Evolutionary conservation across 2,329 filamentous ascomycete species (phyloP), one percentile per base, ranked within the genome.

Genomic region (Trichoderma koningii): DNA sequence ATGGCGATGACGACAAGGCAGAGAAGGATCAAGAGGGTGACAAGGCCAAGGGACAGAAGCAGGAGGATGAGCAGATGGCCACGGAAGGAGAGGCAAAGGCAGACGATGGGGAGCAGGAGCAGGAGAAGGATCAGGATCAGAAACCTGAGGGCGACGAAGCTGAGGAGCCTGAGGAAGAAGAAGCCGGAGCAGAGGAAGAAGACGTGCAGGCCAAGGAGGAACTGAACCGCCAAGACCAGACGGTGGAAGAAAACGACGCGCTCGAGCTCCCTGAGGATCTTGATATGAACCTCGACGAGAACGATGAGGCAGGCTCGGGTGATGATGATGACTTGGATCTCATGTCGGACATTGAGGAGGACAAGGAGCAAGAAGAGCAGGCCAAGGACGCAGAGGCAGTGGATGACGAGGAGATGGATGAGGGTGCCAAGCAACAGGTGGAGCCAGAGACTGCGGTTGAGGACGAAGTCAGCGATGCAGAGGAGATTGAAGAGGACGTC

Each of bases 261-360:
- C 81, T 97, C 66, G 92, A 93, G 52, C 81, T 97, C 23, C 93
- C 93, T 0, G 93, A 97, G 48, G 92, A 97, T 69, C 89, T 97
- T 82, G 88, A 96, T 65, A 84, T 97, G 75, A 87, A 93, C 68
- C 83, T 95, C 63, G 89, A 94, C 68, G 89, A 91, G 30, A 81
- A 85, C 30, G 81, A 83, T 19, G 84, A 85, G 5, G 80, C 78
- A 5, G 85, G 85, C 6, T 81, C 80, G 14, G 84, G 82, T 15
- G 82, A 82, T 44, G 82, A 82, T 44, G 85, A 88, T 67, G 82
- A 84, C 19, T 74, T 89, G 55, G 85, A 87, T 64, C 81, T 87
- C 63, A 76, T 90, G 61, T 83, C 82, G 0, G 83, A 85, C 55
- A 76, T 78, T 48, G 82, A 85, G 60, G 82, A 85, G 19, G 76